Evolutionary conservation across 148 eudicot genomes (phyloP).

Genomic region (Linanthus parryae): DNA sequence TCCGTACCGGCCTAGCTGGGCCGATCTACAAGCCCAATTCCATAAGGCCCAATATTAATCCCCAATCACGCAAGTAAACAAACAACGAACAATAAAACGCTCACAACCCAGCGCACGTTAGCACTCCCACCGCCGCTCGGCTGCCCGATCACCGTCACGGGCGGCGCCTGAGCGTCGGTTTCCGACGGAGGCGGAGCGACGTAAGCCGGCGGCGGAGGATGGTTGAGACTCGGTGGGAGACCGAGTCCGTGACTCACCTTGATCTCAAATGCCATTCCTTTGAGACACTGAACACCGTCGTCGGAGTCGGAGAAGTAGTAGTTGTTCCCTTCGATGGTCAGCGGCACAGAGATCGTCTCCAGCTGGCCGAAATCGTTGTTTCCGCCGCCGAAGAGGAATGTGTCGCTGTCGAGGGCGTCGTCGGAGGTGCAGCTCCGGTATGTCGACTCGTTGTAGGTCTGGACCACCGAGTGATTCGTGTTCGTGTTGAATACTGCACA

Average conservation of each 20-base stretch:
- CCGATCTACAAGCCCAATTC: too few relatives aligned
- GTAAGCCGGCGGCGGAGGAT: slow-evolving; percentile 77
- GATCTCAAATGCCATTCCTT: slow-evolving; percentile 60
- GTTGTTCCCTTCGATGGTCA: slow-evolving; percentile 46
- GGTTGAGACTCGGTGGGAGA: slow-evolving; percentile 83
- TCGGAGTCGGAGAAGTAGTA: slow-evolving; percentile 69
- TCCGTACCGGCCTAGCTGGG: too few relatives aligned
- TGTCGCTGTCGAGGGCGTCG: slow-evolving; percentile 37
- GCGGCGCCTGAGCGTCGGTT: slow-evolving; percentile 18
- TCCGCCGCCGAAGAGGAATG: slow-evolving; percentile 40
- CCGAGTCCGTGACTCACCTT: slow-evolving; percentile 51
- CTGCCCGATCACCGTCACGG: slow-evolving; percentile 8
- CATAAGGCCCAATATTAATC: too few relatives aligned
- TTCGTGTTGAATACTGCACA: slow-evolving; percentile 77
- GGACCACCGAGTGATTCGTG: slow-evolving; percentile 69
- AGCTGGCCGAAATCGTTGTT: slow-evolving; percentile 19
- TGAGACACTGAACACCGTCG: slow-evolving; percentile 53
- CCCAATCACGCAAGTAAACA: too few relatives aligned
- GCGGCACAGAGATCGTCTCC: slow-evolving; percentile 29
- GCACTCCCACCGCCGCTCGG: slow-evolving; percentile 14
- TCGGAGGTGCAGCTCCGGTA: slow-evolving; percentile 49
- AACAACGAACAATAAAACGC: too few relatives aligned
- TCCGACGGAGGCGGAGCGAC: slow-evolving; percentile 36
- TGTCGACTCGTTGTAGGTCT: slow-evolving; percentile 56
- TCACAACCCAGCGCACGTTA: slow-evolving; percentile 13